These are phyloP conservation scores for Lathyrus tuberosus DNA, from an alignment of 306 rosid species.

Conservation along the genomic window DNA sequence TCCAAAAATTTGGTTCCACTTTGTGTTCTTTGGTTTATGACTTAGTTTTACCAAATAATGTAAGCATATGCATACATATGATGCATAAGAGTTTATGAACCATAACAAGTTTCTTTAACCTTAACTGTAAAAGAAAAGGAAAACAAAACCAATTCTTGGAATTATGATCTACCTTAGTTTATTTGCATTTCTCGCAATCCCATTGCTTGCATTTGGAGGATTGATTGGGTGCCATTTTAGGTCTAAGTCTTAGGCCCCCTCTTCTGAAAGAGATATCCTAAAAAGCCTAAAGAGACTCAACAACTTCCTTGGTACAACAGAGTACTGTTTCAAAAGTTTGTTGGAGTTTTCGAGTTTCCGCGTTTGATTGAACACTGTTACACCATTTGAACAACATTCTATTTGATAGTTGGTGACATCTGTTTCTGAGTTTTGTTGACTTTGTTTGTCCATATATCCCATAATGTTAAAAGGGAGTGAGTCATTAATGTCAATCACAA, in stretches of 20 bases:
- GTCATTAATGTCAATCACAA: constrained; percentile 25
- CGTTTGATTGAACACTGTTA: too few relatives aligned
- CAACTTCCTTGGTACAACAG: constrained; percentile 76
- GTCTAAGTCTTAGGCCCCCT: constrained; percentile 63
- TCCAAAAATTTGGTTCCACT: too few relatives aligned
- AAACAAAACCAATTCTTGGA: too few relatives aligned
- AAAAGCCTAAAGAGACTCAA: constrained; percentile 65
- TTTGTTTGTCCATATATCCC: constrained; percentile 66
- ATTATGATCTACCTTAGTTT: too few relatives aligned
- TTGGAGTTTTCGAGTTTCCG: too few relatives aligned
- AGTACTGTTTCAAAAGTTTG: constrained; percentile 72
- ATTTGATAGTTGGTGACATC: constrained; percentile 66
- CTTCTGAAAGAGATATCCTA: constrained; percentile 62
- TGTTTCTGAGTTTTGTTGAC: constrained; percentile 66
- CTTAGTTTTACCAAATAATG: too few relatives aligned
- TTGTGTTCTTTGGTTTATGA: too few relatives aligned
- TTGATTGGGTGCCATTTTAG: constrained; percentile 59
- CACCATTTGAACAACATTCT: too few relatives aligned
- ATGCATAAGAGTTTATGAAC: too few relatives aligned
- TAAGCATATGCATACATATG: too few relatives aligned
- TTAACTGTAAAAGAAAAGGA: too few relatives aligned
- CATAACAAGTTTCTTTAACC: too few relatives aligned
- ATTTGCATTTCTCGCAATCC: constrained; percentile 57
- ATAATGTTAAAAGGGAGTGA: constrained; percentile 80
- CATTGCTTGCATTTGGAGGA: constrained; percentile 89